phyloP scores from a whole-genome alignment of 169 alveolate genomes.

The Theileria orientalis region DNA sequence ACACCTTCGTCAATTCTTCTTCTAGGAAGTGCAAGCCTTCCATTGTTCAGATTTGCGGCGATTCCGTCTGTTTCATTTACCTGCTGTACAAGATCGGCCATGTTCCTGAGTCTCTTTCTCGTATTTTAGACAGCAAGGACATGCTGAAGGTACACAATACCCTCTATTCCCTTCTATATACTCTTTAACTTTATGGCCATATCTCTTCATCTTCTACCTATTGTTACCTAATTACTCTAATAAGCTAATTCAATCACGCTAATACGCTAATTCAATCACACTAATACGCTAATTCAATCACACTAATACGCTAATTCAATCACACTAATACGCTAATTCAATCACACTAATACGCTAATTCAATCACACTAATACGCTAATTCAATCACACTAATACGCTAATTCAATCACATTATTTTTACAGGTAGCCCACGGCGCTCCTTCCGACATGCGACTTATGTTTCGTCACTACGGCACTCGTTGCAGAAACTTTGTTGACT shows the following conservation, averaged over 20 bases:
- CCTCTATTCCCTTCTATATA: background rate
- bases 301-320: too few species aligned
- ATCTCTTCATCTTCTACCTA: too few species aligned
- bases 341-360: too few species aligned
- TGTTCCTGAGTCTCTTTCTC: constrained; percentile 38
- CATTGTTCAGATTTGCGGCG: constrained; percentile 51
- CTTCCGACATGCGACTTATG: constrained; percentile 63
- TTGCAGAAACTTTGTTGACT: constrained; percentile 52
- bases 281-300: too few species aligned
- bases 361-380: too few species aligned
- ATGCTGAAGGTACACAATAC: constrained; percentile 63
- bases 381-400: too few species aligned
- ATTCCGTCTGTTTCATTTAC: constrained; percentile 46
- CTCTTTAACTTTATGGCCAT: background rate
- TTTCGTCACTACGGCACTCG: constrained; percentile 45
- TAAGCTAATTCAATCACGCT: too few species aligned
- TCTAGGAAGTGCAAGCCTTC: constrained; percentile 39
- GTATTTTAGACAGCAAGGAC: constrained; percentile 10
- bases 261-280: too few species aligned
- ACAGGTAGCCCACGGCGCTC: constrained; percentile 68
- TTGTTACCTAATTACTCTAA: too few species aligned
- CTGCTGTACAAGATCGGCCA: constrained; percentile 62
- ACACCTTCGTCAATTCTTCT: constrained; percentile 13
- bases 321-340: too few species aligned
- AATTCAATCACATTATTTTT: background rate